Evolutionary conservation across 768 basidiomycete species (phyloP).

Genomic region (Lentinula boryana): DNA sequence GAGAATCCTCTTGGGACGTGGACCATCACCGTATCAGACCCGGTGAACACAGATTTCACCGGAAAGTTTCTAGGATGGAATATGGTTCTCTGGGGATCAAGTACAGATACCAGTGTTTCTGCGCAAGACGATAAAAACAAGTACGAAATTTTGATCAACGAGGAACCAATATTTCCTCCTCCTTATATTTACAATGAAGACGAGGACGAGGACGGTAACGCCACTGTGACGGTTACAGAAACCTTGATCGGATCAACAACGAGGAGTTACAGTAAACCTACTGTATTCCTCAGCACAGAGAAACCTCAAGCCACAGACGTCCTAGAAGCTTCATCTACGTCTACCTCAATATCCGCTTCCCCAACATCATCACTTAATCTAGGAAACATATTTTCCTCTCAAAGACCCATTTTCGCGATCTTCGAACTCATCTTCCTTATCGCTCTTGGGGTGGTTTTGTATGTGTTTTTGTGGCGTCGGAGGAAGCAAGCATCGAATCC

Average conservation of each 20-base stretch:
- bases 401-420: constrained; percentile 88
- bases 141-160: constrained; percentile 55
- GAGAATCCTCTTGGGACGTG: constrained; percentile 89
- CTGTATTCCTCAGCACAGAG: constrained; percentile 82
- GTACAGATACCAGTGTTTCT: constrained; percentile 64
- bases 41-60: constrained; percentile 46
- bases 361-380: constrained; percentile 61
- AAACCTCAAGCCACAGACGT: constrained; percentile 37
- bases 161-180: constrained; percentile 39
- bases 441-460: constrained; percentile 44
- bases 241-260: constrained; percentile 2
- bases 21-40: constrained; percentile 85
- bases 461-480: constrained; percentile 78
- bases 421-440: constrained; percentile 70
- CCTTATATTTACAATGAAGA: constrained; percentile 20
- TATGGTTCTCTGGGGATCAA: constrained; percentile 90
- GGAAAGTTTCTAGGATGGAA: constrained; percentile 86
- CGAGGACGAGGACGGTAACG: not conserved
- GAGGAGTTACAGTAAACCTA: constrained; percentile 70
- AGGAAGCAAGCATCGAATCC: constrained; percentile 18
- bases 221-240: constrained; percentile 43
- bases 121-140: constrained; percentile 22
- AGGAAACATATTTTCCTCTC: constrained; percentile 61
- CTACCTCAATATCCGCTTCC: not conserved
- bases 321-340: constrained; percentile 43